Conservation (phyloP, 805 yeast genomes). For the Ogataea methanolica region DNA sequence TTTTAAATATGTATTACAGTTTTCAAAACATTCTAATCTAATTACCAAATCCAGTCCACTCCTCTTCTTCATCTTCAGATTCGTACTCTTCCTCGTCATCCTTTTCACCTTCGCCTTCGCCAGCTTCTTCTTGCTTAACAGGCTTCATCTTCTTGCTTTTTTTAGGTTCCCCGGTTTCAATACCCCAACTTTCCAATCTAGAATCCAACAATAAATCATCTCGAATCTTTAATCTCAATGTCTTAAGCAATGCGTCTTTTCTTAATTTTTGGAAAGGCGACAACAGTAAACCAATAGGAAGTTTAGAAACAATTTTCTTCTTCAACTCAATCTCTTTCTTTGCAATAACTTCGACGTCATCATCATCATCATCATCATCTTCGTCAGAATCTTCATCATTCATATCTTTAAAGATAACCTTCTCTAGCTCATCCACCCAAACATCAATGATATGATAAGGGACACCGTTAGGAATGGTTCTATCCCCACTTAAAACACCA, state of each 20-base stretch:
- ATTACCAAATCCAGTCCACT: slow-evolving; percentile 30
- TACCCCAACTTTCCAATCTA: slow-evolving; percentile 63
- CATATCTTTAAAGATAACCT: slow-evolving; percentile 47
- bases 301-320: slow-evolving; percentile 33
- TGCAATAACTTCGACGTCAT: slow-evolving; percentile 10
- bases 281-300: slow-evolving; percentile 54
- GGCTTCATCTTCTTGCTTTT: slow-evolving; percentile 5
- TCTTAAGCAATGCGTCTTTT: slow-evolving; percentile 48
- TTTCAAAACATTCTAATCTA: background rate
- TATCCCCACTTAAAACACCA: slow-evolving; percentile 47
- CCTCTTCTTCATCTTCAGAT: slow-evolving; percentile 15
- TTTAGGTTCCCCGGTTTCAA: slow-evolving; percentile 28
- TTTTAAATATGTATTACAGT: background rate
- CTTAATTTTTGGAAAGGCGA: slow-evolving; percentile 56
- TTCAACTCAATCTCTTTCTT: slow-evolving; percentile 12
- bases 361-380: slow-evolving; percentile 36
- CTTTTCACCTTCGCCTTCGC: slow-evolving; percentile 14
- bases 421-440: slow-evolving; percentile 77
- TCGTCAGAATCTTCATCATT: slow-evolving; percentile 45
- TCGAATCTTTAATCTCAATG: slow-evolving; percentile 57
- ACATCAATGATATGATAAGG: slow-evolving; percentile 85
- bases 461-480: slow-evolving; percentile 63
- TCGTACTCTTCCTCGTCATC: slow-evolving; percentile 11
- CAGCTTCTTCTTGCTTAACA: slow-evolving; percentile 19
- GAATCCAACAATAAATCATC: slow-evolving; percentile 64